Conservation (phyloP, 2,329 filamentous ascomycete genomes). For the Hymenoscyphus linearis region DNA sequence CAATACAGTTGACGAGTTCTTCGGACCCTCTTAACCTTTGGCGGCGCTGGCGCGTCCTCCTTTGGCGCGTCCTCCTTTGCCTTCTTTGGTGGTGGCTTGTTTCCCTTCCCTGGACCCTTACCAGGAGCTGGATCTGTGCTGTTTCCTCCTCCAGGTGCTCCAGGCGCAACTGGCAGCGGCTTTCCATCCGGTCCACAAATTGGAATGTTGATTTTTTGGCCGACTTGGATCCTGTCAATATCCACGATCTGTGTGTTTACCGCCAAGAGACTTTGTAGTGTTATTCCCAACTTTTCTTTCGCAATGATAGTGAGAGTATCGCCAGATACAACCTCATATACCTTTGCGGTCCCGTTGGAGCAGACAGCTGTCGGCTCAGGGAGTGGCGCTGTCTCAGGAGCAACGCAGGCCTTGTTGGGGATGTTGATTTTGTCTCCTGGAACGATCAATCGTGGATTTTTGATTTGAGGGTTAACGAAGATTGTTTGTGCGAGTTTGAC, state of each 20-base stretch:
- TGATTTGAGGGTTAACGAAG: slow-evolving; percentile 18
- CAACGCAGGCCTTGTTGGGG: slow-evolving; percentile 11
- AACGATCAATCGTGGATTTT: slow-evolving; percentile 11
- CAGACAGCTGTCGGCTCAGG: slow-evolving; percentile 12
- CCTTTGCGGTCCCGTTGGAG: slow-evolving; percentile 8
- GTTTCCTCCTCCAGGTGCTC: too few species aligned
- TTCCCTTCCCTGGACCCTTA: background rate
- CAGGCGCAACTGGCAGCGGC: too few species aligned
- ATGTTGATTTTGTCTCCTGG: slow-evolving; percentile 14
- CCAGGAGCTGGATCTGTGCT: too few species aligned
- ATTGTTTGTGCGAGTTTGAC: slow-evolving; percentile 14
- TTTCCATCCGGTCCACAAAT: slow-evolving; percentile 5
- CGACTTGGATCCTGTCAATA: slow-evolving; percentile 8
- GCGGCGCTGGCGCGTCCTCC: background rate
- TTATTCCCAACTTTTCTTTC: slow-evolving; percentile 17
- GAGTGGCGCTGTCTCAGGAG: slow-evolving; percentile 2
- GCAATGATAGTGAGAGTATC: slow-evolving; percentile 18
- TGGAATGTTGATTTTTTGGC: slow-evolving; percentile 14
- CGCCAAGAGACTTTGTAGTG: slow-evolving; percentile 10
- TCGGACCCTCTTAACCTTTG: background rate
- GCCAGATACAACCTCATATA: slow-evolving; percentile 8
- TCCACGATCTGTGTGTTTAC: slow-evolving; percentile 15
- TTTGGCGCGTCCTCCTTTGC: background rate
- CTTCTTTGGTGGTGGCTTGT: background rate
- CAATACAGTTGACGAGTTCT: background rate